Evolutionary conservation across 331 rosid genomes (phyloP).

Genomic region (Malus hybrid): DNA sequence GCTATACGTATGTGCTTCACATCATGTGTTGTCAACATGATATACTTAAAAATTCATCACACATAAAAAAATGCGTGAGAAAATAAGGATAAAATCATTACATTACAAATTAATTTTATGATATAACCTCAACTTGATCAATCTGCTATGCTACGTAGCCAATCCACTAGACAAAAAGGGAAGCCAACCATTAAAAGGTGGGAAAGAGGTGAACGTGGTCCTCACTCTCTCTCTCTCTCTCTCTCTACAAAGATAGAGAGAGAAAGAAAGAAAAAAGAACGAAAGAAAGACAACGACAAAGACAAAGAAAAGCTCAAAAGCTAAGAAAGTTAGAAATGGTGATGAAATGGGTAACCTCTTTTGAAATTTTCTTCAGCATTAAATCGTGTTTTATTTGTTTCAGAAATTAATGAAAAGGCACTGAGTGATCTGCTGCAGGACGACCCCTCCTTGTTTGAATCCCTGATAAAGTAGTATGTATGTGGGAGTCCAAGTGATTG

Average conservation of each 20-base stretch:
- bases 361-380: background rate
- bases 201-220: conserved; percentile 41
- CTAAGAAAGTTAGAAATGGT: background rate
- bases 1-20: too few species aligned
- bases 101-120: too few species aligned
- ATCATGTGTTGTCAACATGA: too few species aligned
- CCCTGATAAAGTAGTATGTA: background rate
- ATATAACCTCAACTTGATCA: too few species aligned
- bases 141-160: background rate
- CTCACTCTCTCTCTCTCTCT: background rate
- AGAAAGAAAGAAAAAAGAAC: too few species aligned
- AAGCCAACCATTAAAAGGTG: conserved; percentile 38
- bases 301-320: background rate
- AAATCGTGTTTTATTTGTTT: background rate
- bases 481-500: background rate
- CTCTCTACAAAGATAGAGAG: background rate
- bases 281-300: too few species aligned
- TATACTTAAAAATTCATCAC: too few species aligned
- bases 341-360: conserved; percentile 7
- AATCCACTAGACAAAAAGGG: conserved; percentile 17
- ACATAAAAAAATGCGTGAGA: too few species aligned
- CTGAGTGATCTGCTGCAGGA: conserved; percentile 6
- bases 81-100: fast-evolving
- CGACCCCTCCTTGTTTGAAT: background rate
- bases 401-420: conserved; percentile 26